A percentile compares a stretch with the other conserved stretches of the same genome.
Conservation (phyloP, 306 rosid species). For the Prinsepia uniflora region DNA sequence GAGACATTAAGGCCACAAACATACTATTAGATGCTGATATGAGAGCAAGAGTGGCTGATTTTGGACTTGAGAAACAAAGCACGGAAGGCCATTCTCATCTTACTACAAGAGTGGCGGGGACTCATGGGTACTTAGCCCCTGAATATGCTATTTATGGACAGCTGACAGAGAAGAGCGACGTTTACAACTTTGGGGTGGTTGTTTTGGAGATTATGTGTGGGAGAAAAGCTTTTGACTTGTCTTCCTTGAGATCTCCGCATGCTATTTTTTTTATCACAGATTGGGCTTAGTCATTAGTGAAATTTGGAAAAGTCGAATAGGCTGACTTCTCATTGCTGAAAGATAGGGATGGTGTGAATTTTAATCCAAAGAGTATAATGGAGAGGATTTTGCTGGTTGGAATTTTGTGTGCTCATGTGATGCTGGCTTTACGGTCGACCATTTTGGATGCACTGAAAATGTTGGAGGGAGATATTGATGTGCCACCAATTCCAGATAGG, state of each 20-base stretch:
- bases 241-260: slow-evolving; percentile 53
- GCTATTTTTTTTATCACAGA: slow-evolving; percentile 88
- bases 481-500: slow-evolving; percentile 82
- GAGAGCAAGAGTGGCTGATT: slow-evolving; percentile 94
- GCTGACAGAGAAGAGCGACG: slow-evolving; percentile 95
- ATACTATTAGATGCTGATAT: slow-evolving; percentile 79
- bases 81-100: slow-evolving; percentile 97
- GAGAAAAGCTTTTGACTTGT: slow-evolving; percentile 83
- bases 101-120: slow-evolving; percentile 95
- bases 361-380: slow-evolving; percentile 87
- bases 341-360: slow-evolving; percentile 41
- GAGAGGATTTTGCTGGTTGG: slow-evolving; percentile 85
- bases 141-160: slow-evolving; percentile 96
- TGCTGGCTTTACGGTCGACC: slow-evolving; percentile 93
- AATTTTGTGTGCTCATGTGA: slow-evolving; percentile 83
- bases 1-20: slow-evolving; percentile 94
- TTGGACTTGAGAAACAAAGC: slow-evolving; percentile 88
- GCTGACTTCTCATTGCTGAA: slow-evolving; percentile 56
- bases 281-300: slow-evolving; percentile 95
- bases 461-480: slow-evolving; percentile 94
- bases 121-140: slow-evolving; percentile 94
- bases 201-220: slow-evolving; percentile 96
- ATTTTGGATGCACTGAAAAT: slow-evolving; percentile 85
- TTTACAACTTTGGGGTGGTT: slow-evolving; percentile 96
- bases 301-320: slow-evolving; percentile 57